These are phyloP conservation scores for Lasiosphaeria miniovina DNA, from an alignment of 495 filamentous ascomycete genomes.

Conservation along the genomic window DNA sequence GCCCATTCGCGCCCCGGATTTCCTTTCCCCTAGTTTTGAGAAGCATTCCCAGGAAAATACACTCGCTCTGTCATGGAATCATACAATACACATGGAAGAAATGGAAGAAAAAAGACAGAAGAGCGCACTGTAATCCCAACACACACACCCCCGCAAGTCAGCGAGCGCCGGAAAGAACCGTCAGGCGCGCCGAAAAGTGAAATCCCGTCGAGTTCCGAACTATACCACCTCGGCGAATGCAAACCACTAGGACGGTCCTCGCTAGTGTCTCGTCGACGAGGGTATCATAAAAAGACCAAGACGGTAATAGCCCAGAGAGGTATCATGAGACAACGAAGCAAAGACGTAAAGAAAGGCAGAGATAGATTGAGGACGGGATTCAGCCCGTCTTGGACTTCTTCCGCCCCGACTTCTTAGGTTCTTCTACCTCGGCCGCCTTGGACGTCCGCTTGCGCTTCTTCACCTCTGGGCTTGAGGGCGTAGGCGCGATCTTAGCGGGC, in stretches of 20 bases:
- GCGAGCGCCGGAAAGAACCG: not conserved
- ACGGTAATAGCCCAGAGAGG: slow-evolving; percentile 18
- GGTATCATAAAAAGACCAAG: slow-evolving; percentile 14
- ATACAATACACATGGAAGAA: slow-evolving; percentile 9
- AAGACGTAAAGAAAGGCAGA: slow-evolving; percentile 12
- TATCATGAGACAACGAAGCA: slow-evolving; percentile 28
- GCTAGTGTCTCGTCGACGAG: slow-evolving; percentile 6
- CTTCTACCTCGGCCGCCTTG: slow-evolving; percentile 45
- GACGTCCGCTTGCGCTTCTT: slow-evolving; percentile 67
- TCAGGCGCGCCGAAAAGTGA: not conserved
- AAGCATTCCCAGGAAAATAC: slow-evolving; percentile 1
- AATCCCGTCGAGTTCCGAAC: not conserved
- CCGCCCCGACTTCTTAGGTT: slow-evolving; percentile 52
- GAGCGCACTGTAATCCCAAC: not conserved
- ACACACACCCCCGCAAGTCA: not conserved
- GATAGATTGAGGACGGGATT: slow-evolving; percentile 6
- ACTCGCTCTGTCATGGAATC: slow-evolving; percentile 13
- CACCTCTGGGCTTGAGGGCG: slow-evolving; percentile 46
- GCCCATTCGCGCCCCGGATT: not conserved
- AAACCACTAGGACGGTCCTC: not conserved
- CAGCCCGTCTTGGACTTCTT: slow-evolving; percentile 48
- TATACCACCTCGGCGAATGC: not conserved
- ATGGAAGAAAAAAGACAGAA: slow-evolving; percentile 5
- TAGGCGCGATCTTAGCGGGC: slow-evolving; percentile 49
- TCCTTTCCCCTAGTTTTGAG: not conserved